Conservation (phyloP, 345 rosid genomes). For the Ailanthus altissimus region DNA sequence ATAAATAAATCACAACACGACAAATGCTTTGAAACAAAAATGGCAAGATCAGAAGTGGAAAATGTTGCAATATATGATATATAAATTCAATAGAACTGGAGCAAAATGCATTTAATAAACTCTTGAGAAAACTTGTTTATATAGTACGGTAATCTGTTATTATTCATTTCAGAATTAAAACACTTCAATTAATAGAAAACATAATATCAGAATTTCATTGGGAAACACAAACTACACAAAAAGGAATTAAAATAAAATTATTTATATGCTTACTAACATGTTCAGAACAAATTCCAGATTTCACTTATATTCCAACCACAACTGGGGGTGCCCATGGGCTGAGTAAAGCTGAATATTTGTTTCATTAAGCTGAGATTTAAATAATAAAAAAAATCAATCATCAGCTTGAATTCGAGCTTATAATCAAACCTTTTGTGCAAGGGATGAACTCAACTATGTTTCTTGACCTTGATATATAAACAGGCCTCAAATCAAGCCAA, state of each 20-base stretch:
- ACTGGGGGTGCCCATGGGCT: neutral
- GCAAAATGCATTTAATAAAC: neutral
- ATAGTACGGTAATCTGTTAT: neutral
- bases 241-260: neutral
- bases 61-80: neutral
- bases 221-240: neutral
- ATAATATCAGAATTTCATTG: neutral
- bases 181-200: neutral
- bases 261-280: neutral
- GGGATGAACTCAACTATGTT: too few relatives aligned
- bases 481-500: neutral
- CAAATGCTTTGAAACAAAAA: neutral
- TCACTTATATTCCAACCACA: neutral
- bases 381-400: neutral
- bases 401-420: neutral
- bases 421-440: neutral
- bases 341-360: too few relatives aligned
- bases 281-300: neutral
- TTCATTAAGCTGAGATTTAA: neutral
- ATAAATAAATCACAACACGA: slow-evolving; percentile 10
- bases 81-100: neutral
- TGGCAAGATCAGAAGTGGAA: neutral
- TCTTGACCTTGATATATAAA: neutral
- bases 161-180: neutral
- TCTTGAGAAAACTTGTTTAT: neutral